Evolutionary conservation across 192 early-diverging fungal species (phyloP).

Genomic region (Rhizoclosmatium sp.): DNA sequence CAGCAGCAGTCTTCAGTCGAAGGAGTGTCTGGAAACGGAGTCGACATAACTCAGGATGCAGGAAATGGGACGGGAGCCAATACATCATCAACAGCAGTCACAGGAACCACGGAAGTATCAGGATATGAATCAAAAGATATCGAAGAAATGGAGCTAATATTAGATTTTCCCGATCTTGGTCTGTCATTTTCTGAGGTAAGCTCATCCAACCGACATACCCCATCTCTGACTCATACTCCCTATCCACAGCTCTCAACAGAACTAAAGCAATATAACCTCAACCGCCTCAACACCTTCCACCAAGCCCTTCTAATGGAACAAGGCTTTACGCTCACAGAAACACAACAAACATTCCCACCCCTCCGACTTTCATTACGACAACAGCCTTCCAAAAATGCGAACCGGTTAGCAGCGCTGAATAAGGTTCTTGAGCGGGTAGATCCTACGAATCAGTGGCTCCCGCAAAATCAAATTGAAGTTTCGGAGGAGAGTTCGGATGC

Average conservation of each 20-base stretch:
- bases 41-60: not conserved
- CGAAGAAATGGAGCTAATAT: not conserved
- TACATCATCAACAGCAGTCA: not conserved
- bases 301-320: not conserved
- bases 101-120: too few species aligned
- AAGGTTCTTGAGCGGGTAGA: not conserved
- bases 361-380: not conserved
- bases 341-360: not conserved
- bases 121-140: too few species aligned
- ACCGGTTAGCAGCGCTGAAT: not conserved
- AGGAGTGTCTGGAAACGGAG: not conserved
- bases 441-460: constrained; percentile 5
- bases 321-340: not conserved
- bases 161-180: constrained; percentile 14
- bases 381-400: not conserved
- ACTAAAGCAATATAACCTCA: constrained; percentile 17
- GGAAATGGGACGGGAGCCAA: not conserved
- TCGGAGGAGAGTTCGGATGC: too few species aligned
- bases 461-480: not conserved
- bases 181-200: constrained; percentile 30
- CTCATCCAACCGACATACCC: not conserved
- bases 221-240: not conserved
- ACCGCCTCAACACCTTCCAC: constrained; percentile 5
- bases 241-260: not conserved
- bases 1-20: too few species aligned